Evolutionary conservation across 2,329 filamentous ascomycete species (phyloP), one percentile per base, ranked within the genome.

Genomic region (Colletotrichum horii): DNA sequence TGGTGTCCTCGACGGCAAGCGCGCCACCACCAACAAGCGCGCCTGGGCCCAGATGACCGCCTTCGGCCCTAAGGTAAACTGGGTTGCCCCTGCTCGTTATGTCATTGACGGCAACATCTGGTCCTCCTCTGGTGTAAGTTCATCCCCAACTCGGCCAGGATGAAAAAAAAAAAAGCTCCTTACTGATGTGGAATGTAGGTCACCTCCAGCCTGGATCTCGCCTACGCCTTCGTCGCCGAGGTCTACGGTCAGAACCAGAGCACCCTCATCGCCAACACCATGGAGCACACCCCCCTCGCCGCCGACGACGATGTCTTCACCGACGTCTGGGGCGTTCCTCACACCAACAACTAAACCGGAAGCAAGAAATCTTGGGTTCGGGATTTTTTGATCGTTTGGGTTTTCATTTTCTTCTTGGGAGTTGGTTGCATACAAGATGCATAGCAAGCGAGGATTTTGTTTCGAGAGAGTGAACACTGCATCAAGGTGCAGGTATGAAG

Each of bases 21-120:
- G 87, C 19, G 93, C 92, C 6, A 95, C 93, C 5, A 93, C 91
- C 19, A 95, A 94, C 80, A 95, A 94, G 83, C 82, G 82, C 8
- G 86, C 87, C 0, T 94, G 89, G 86, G 82, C 83, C 9, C 82
- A 82, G 77, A 88, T 90, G 11, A 88, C 84, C 3, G 80, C 84
- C 2, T 83, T 87, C 68, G 87, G 89, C 0, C 86, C 88, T 0
- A 83, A 87, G 1, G 90, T 93, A 0, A 82, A 89, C 1, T 95
- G 93, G 93, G 87, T 92, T 30, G 83, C 86, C 1, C 86, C 87
- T 32, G 93, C 93, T 24, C 87, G 93, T 52, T 94, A 91, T 90
- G 90, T 93, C 0, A 84, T 87, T 0, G 92, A 94, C 82, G 92
- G 90, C 6, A 92, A 93, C 74, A 84, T 94, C 9, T 94, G 93